Conservation (phyloP, 2,329 filamentous ascomycete genomes). For the Myriosclerotinia scirpicola region DNA sequence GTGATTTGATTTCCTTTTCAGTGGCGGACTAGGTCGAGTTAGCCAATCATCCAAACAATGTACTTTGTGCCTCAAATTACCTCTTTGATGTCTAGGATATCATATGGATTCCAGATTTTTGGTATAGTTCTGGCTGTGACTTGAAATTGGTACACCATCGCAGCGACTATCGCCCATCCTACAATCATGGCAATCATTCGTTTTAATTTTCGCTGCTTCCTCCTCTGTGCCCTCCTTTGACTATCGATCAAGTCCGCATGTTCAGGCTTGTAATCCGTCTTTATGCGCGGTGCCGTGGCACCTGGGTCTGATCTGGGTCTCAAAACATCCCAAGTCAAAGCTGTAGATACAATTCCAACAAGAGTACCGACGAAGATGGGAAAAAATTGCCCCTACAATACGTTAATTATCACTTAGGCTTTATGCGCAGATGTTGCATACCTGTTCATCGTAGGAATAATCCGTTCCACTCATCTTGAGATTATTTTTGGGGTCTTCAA, state of each 20-base stretch:
- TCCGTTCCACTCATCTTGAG: constrained; percentile 55
- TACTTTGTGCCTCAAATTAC: constrained; percentile 45
- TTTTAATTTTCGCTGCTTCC: constrained; percentile 86
- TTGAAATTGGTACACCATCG: constrained; percentile 88
- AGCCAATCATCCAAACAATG: constrained; percentile 25
- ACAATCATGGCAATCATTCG: constrained; percentile 71
- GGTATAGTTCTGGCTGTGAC: constrained; percentile 69
- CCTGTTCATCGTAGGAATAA: constrained; percentile 97
- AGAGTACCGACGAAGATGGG: constrained; percentile 97
- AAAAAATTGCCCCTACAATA: constrained; percentile 83
- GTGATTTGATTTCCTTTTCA: constrained; percentile 89
- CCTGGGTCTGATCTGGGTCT: constrained; percentile 75
- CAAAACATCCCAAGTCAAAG: constrained; percentile 85
- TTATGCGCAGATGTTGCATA: constrained; percentile 41
- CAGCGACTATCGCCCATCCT: constrained; percentile 82
- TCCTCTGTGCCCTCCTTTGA: constrained; percentile 82
- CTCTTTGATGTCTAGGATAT: constrained; percentile 84
- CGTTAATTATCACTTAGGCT: constrained; percentile 25
- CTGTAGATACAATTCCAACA: constrained; percentile 81
- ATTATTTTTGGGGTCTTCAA: constrained; percentile 30
- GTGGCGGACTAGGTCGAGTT: constrained; percentile 61
- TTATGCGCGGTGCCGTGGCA: constrained; percentile 78
- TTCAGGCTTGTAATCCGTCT: constrained; percentile 75
- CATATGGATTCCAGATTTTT: constrained; percentile 95
- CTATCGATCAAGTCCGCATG: constrained; percentile 80